Evolutionary conservation across 495 filamentous ascomycete species (phyloP).

Genomic region (Clavariopsis aquatica): DNA sequence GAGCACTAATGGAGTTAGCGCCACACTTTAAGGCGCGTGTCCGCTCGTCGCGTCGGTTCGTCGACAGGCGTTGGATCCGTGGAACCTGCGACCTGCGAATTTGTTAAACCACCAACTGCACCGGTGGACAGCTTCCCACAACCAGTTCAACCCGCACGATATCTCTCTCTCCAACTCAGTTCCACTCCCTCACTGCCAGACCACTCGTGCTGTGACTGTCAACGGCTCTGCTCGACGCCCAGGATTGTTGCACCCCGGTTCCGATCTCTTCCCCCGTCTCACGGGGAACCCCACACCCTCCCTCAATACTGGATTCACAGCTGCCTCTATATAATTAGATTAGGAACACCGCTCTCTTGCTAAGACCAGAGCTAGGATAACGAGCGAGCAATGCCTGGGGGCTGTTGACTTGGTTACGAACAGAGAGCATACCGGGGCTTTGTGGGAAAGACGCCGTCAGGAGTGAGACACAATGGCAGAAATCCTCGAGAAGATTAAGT

Average conservation of each 20-base stretch:
- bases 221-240: background rate
- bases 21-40: background rate
- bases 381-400: slow-evolving; percentile 4
- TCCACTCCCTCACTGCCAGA: background rate
- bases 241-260: background rate
- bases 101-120: too few relatives aligned
- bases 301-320: background rate
- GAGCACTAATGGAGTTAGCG: background rate
- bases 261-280: background rate
- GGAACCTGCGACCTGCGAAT: background rate
- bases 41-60: background rate
- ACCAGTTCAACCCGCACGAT: background rate
- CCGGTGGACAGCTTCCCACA: background rate
- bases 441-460: background rate
- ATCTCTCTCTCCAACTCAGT: background rate
- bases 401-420: background rate
- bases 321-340: background rate
- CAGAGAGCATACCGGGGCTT: background rate
- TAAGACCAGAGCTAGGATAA: background rate
- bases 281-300: background rate
- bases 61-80: background rate
- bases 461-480: slow-evolving; percentile 33
- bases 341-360: background rate
- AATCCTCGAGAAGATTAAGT: slow-evolving; percentile 34
- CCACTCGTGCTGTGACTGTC: background rate